Evolutionary conservation across 352 stramenopile species (phyloP).

Genomic region (Phytopythium montanum): DNA sequence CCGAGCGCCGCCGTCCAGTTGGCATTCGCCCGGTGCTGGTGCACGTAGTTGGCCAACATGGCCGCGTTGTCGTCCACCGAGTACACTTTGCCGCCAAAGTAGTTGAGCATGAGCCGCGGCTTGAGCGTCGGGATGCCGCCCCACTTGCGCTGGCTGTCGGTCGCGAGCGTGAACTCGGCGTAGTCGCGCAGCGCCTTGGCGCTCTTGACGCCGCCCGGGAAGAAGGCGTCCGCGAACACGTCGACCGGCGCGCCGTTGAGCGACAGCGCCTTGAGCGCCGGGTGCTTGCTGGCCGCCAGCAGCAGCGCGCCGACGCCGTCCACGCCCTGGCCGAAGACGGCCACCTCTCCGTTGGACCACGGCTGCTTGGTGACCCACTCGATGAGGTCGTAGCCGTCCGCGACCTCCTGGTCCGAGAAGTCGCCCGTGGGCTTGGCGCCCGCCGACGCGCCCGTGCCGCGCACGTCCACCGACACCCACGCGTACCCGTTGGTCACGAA

Average conservation of each 20-base stretch:
- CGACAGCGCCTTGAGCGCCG: slow-evolving; percentile 67
- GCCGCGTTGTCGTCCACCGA: slow-evolving; percentile 64
- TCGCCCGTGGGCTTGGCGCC: slow-evolving; percentile 58
- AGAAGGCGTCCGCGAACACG: slow-evolving; percentile 66
- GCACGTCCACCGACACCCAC: slow-evolving; percentile 74
- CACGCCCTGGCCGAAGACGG: slow-evolving; percentile 63
- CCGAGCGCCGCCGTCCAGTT: slow-evolving; percentile 47
- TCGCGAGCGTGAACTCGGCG: slow-evolving; percentile 67
- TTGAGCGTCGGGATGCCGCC: slow-evolving; percentile 69
- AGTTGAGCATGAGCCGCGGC: slow-evolving; percentile 78
- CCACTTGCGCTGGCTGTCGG: slow-evolving; percentile 76
- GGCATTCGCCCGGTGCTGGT: slow-evolving; percentile 60
- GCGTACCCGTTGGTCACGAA: slow-evolving; percentile 75
- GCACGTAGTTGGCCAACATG: slow-evolving; percentile 61
- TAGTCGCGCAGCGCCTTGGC: slow-evolving; percentile 60
- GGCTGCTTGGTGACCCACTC: slow-evolving; percentile 78
- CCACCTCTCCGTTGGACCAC: slow-evolving; percentile 80
- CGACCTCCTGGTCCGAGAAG: slow-evolving; percentile 65
- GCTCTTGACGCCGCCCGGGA: slow-evolving; percentile 76
- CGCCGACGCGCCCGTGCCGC: slow-evolving; percentile 68
- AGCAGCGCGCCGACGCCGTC: slow-evolving; percentile 69
- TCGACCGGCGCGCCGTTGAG: slow-evolving; percentile 70
- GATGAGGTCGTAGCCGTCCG: slow-evolving; percentile 72
- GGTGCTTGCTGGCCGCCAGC: slow-evolving; percentile 51
- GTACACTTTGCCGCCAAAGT: slow-evolving; percentile 83